phyloP scores from a whole-genome alignment of 176 grass and related monocot genomes.

The Rhynchospora pubera region DNA sequence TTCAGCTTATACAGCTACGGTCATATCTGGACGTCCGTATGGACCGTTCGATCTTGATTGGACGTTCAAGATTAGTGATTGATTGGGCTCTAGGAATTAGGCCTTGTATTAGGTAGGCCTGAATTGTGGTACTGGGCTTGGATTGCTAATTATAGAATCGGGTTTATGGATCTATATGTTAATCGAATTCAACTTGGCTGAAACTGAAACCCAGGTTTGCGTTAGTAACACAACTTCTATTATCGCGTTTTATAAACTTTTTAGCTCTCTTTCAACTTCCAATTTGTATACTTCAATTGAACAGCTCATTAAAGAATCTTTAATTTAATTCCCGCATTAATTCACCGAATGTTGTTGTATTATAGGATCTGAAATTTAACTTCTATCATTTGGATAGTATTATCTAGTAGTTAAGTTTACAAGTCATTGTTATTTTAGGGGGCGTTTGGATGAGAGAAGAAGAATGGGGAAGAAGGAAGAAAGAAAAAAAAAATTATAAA shows the following conservation, averaged over 20 bases:
- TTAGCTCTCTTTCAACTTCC: too few relatives aligned
- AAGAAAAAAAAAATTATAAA: too few relatives aligned
- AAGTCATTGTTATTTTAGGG: not conserved
- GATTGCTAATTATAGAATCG: not conserved
- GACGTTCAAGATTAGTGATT: not conserved
- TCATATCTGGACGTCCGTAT: not conserved
- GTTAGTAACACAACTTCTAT: not conserved
- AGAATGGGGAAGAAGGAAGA: too few relatives aligned
- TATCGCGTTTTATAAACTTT: not conserved
- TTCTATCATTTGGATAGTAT: not conserved
- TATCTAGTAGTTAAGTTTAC: not conserved
- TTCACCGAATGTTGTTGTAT: too few relatives aligned
- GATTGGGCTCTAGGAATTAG: not conserved
- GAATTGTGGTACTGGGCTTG: not conserved
- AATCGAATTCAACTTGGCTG: too few relatives aligned
- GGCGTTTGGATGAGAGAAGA: too few relatives aligned
- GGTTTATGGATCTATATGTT: not conserved
- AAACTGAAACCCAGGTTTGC: too few relatives aligned
- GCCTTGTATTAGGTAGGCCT: not conserved
- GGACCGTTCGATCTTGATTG: not conserved
- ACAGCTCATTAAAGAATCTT: too few relatives aligned
- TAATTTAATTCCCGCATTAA: too few relatives aligned
- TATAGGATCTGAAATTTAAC: not conserved
- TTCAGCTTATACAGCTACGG: too few relatives aligned
- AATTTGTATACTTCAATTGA: too few relatives aligned